Conservation (phyloP, 2,329 filamentous ascomycete species). For the Colletotrichum liriopes region DNA sequence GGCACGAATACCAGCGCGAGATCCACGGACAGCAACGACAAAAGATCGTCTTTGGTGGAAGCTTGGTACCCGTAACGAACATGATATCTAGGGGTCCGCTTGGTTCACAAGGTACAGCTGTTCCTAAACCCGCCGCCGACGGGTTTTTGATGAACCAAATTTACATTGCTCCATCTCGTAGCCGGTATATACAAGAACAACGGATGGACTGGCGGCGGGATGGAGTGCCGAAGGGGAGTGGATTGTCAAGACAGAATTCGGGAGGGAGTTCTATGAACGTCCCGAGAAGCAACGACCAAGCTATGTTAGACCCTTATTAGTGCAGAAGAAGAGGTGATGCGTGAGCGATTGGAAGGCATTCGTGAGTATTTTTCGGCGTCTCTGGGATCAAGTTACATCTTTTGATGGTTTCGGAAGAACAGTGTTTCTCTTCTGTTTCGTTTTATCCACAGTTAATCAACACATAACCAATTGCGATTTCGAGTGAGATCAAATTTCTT, state of each 20-base stretch:
- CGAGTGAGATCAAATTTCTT: too few relatives aligned
- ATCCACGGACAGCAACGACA: neutral
- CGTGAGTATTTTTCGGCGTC: rapidly evolving
- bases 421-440: neutral
- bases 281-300: too few relatives aligned
- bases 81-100: neutral
- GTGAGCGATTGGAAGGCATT: too few relatives aligned
- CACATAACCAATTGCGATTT: neutral
- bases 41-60: neutral
- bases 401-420: neutral
- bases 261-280: too few relatives aligned
- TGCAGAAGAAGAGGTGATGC: neutral
- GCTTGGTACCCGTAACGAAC: neutral
- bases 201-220: neutral
- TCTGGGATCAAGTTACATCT: neutral
- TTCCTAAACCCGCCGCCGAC: too few relatives aligned
- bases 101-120: neutral
- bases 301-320: neutral
- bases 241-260: neutral
- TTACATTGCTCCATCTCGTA: neutral
- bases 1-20: neutral
- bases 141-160: too few relatives aligned
- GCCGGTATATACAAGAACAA: neutral
- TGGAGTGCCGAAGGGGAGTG: neutral
- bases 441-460: neutral